Base-by-base conservation (phyloP, 192 early-diverging fungal species). In the Linnemannia hyalina region DNA sequence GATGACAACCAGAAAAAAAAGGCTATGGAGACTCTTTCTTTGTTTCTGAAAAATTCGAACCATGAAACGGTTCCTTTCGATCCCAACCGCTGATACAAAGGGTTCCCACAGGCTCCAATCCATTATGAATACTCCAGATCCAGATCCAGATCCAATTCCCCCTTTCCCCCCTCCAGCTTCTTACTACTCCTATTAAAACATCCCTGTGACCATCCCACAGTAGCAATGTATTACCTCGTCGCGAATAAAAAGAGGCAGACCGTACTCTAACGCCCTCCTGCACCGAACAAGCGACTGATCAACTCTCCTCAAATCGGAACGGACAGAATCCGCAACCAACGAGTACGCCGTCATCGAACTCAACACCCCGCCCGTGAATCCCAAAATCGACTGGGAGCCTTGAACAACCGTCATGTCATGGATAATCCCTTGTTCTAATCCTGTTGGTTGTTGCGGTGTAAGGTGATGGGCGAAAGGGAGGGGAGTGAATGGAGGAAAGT, bases 351-450 rank as follows among this genome's bases (percentile, higher is more conserved):
- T 85, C 83, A 85, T 76, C 29, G 83, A 80, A 40, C 78, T 85
- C 44, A 85, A 38, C 44, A 85, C 75, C 70, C 83, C 83, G 46
- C 83, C 83, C 5, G 83, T 85, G 73, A 85, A 85, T 80, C 83
- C 83, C 78, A 85, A 85, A 74, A 85, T 55, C 70, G 83, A 77
- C 70, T 85, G 83, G 83, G 83, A 80, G 42, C 80, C 75, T 73
- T 78, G 78, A 69, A 85, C 83, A 75, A 78, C 75, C 75, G 83
- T 85, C 83, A 85, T 85, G 83, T 73, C 83, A 85, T 85, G 78
- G 74, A 85, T 54, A 49, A 26, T 13, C 47, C 55, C 35, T 57
- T 26, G 52, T 23, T 23, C 20, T 52, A 20, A 2, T 52, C 49
- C 49, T 40, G 44, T 40, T 40, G 40, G 11, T 26, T 73, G 22